phyloP scores from a whole-genome alignment of 441 rosid genomes.

The Syzygium syzygioides region DNA sequence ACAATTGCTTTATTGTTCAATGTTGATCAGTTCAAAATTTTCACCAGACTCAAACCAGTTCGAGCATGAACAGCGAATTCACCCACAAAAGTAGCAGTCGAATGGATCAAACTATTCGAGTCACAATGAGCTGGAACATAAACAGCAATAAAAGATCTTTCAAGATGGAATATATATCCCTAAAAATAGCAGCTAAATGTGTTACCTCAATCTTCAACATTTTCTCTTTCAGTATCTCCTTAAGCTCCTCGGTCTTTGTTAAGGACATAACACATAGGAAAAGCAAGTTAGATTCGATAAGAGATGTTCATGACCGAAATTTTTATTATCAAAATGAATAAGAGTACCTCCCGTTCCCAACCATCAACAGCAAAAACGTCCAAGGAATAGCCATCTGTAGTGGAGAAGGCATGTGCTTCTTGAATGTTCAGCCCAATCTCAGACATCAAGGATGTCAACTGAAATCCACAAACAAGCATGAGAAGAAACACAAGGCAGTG shows the following conservation, averaged over 20 bases:
- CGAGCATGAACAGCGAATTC: not conserved
- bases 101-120: not conserved
- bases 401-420: slow-evolving; percentile 85
- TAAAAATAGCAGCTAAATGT: slow-evolving; percentile 5
- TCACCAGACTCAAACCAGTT: not conserved
- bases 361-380: slow-evolving; percentile 66
- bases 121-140: not conserved
- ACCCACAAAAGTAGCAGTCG: not conserved
- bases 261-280: slow-evolving; percentile 6
- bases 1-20: not conserved
- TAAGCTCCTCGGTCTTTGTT: slow-evolving; percentile 45
- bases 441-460: slow-evolving; percentile 61
- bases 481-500: not conserved
- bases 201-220: slow-evolving; percentile 52
- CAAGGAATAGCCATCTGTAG: slow-evolving; percentile 65
- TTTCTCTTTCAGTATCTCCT: slow-evolving; percentile 33
- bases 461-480: slow-evolving; percentile 19
- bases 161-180: not conserved
- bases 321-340: not conserved
- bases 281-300: not conserved
- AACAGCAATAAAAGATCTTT: not conserved
- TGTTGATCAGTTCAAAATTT: not conserved
- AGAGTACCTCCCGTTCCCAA: slow-evolving; percentile 42
- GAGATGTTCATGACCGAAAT: not conserved
- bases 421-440: slow-evolving; percentile 67